Conservation (phyloP, 2,329 filamentous ascomycete species). For the Aurifilum marmelostoma region DNA sequence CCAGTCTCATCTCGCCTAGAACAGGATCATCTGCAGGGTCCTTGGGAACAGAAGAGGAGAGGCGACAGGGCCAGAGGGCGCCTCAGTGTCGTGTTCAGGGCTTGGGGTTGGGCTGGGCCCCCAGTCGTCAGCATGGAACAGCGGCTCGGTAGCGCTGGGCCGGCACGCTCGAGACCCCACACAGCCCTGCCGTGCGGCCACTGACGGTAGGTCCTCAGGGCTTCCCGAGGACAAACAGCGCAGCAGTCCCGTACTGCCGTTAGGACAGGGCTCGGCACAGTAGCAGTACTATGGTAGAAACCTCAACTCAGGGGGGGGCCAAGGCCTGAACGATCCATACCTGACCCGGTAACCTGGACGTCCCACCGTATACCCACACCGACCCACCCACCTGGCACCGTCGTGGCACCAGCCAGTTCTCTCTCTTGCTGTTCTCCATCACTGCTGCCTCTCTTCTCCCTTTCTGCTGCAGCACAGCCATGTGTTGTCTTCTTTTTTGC, state of each 20-base stretch:
- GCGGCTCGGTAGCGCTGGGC: background rate
- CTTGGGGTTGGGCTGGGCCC: conserved; percentile 11
- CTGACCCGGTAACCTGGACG: background rate
- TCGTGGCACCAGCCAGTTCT: conserved; percentile 25
- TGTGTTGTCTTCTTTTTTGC: background rate
- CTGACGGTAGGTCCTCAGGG: background rate
- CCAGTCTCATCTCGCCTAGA: conserved; percentile 3
- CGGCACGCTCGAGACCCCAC: background rate
- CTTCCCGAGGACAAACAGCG: background rate
- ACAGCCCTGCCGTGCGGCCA: background rate
- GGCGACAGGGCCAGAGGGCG: background rate
- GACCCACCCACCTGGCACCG: background rate
- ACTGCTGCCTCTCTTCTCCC: conserved; percentile 26
- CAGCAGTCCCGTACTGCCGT: too few species aligned
- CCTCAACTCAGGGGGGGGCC: background rate
- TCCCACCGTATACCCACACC: conserved; percentile 1
- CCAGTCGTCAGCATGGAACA: too few species aligned
- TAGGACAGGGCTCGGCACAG: too few species aligned
- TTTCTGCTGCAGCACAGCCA: background rate
- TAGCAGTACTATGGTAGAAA: background rate
- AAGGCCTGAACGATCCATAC: background rate
- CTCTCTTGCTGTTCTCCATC: conserved; percentile 26
- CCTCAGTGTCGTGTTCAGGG: background rate
- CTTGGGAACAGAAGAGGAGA: too few species aligned
- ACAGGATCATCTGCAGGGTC: conserved; percentile 1